These are phyloP conservation scores for Cucurbitaria berberidis DNA, from an alignment of 2,329 filamentous ascomycete genomes.

Conservation along the genomic window DNA sequence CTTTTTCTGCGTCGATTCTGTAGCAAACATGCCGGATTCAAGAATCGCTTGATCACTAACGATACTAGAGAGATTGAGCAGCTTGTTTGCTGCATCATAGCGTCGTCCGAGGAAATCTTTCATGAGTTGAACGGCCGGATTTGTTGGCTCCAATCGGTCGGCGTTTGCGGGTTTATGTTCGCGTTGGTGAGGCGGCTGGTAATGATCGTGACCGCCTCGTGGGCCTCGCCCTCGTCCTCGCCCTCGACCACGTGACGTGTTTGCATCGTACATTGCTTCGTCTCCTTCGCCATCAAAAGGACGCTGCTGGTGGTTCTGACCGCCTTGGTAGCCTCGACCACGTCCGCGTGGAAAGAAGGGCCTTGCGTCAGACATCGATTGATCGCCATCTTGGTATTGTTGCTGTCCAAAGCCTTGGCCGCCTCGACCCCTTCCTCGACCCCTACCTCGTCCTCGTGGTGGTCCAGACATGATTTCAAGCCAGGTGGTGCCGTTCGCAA, in stretches of 20 bases:
- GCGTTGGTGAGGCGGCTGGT: conserved; percentile 62
- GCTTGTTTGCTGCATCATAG: conserved; percentile 73
- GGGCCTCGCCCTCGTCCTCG: conserved; percentile 26
- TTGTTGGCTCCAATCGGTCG: conserved; percentile 16
- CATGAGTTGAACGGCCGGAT: conserved; percentile 65
- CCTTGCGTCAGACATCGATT: conserved; percentile 12
- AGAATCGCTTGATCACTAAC: conserved; percentile 74
- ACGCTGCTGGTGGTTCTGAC: conserved; percentile 8
- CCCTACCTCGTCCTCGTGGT: conserved; percentile 27
- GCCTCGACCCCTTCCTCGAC: conserved; percentile 23
- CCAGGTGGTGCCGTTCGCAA: too few species aligned
- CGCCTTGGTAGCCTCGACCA: conserved; percentile 11
- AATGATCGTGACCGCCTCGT: conserved; percentile 20
- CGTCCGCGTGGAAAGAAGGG: conserved; percentile 10
- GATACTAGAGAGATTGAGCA: conserved; percentile 83
- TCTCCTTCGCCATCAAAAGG: conserved; percentile 10
- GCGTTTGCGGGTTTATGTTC: conserved; percentile 73
- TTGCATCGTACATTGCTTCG: conserved; percentile 20
- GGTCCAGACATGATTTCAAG: background rate
- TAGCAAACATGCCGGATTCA: conserved; percentile 76
- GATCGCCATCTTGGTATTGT: conserved; percentile 12
- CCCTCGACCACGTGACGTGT: conserved; percentile 17
- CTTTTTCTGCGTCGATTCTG: conserved; percentile 75
- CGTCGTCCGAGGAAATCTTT: conserved; percentile 74
- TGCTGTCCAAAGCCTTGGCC: conserved; percentile 3